phyloP scores from a whole-genome alignment of 805 yeast species.

The Teunomyces pallodes region DNA sequence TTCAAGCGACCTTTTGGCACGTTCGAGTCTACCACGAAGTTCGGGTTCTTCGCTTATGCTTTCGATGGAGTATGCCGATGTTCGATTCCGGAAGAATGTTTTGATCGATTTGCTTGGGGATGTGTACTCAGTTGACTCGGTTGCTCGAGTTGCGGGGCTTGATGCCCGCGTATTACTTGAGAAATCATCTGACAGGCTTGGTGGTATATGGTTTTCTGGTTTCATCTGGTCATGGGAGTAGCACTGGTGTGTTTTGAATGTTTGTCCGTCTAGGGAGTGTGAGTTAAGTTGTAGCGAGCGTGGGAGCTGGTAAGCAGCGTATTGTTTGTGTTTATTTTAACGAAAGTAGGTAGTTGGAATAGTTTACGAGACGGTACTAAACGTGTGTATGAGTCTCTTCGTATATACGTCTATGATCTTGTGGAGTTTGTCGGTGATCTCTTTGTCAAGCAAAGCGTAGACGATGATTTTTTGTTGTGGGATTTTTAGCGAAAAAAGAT shows the following conservation, averaged over 20 bases:
- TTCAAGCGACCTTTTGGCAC: slow-evolving; percentile 5
- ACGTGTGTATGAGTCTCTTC: too few relatives aligned
- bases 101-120: slow-evolving; percentile 28
- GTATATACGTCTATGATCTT: too few relatives aligned
- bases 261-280: not conserved
- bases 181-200: slow-evolving; percentile 1
- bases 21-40: not conserved
- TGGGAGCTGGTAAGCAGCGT: not conserved
- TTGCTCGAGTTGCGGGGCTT: slow-evolving; percentile 1
- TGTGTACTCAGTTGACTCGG: slow-evolving; percentile 12
- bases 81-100: slow-evolving; percentile 20
- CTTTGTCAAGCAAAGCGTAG: not conserved
- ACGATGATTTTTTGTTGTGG: not conserved
- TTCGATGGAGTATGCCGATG: slow-evolving; percentile 23
- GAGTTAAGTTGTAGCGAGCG: not conserved
- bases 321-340: not conserved
- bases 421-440: too few relatives aligned
- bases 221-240: slow-evolving; percentile 3
- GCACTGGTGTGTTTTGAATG: not conserved
- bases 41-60: slow-evolving; percentile 22
- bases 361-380: too few relatives aligned
- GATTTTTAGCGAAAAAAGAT: slow-evolving; percentile 1
- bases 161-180: not conserved
- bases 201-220: slow-evolving; percentile 1
- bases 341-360: slow-evolving; percentile 3